These are phyloP conservation scores for Aureobasidium sp. DNA, from an alignment of 2,329 filamentous ascomycete genomes.

Conservation along the genomic window DNA sequence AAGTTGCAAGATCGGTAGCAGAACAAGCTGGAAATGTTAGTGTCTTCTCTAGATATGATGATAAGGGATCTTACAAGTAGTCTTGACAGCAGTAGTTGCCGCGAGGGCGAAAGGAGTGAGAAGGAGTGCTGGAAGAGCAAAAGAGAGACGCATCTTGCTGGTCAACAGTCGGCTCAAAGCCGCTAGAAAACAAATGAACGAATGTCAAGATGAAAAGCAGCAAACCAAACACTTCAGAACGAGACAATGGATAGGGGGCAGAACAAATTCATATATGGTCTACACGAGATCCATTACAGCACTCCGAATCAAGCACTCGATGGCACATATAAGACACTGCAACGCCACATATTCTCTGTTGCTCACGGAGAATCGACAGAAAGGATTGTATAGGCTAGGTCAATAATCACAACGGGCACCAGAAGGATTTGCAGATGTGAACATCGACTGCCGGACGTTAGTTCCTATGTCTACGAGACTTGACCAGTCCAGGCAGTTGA, in stretches of 20 bases:
- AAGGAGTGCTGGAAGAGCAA: conserved; percentile 8
- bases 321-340: conserved; percentile 7
- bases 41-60: not conserved
- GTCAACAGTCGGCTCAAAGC: not conserved
- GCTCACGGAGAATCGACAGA: not conserved
- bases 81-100: not conserved
- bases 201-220: not conserved
- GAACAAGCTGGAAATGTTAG: not conserved
- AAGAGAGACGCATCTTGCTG: conserved; percentile 8
- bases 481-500: not conserved
- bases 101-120: conserved; percentile 6
- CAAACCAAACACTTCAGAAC: not conserved
- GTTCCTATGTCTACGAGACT: conserved; percentile 3
- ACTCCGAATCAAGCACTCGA: not conserved
- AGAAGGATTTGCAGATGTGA: not conserved
- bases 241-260: not conserved
- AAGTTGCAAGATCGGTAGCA: not conserved
- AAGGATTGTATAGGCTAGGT: not conserved
- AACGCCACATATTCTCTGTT: not conserved
- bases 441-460: not conserved
- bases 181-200: not conserved
- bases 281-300: not conserved
- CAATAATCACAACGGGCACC: conserved; percentile 4
- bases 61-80: not conserved
- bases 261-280: conserved; percentile 1